phyloP scores from a whole-genome alignment of 441 rosid species.

The Mallotus repandus region DNA sequence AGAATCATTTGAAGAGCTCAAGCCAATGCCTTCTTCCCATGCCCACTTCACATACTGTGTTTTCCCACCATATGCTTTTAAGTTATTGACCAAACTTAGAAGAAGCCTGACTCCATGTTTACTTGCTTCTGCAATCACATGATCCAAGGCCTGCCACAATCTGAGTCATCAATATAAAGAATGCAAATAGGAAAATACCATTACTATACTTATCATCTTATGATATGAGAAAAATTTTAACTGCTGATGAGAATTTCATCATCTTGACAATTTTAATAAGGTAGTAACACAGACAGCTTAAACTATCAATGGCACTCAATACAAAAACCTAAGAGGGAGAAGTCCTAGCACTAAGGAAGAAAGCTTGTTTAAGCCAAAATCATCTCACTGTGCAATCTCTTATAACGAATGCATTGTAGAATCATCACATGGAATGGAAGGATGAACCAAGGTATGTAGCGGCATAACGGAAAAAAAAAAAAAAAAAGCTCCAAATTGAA shows the following conservation, averaged over 20 bases:
- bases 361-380: background rate
- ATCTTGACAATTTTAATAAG: background rate
- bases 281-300: background rate
- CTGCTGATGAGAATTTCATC: background rate
- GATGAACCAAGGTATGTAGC: background rate
- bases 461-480: background rate
- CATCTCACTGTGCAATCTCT: background rate
- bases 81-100: conserved; percentile 81
- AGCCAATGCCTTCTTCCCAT: conserved; percentile 87
- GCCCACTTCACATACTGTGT: conserved; percentile 96
- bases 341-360: background rate
- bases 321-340: background rate
- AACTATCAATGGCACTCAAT: background rate
- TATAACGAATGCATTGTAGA: background rate
- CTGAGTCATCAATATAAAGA: conserved; percentile 15
- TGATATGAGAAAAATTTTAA: background rate
- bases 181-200: background rate
- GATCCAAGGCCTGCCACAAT: conserved; percentile 76
- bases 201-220: conserved; percentile 2
- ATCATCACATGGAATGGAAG: background rate
- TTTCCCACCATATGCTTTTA: conserved; percentile 88
- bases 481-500: no score
- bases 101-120: conserved; percentile 66
- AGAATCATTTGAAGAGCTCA: conserved; percentile 91
- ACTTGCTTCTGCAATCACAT: conserved; percentile 86